These are phyloP conservation scores for Phytophthora cajani DNA, from an alignment of 352 stramenopile genomes.

Conservation along the genomic window DNA sequence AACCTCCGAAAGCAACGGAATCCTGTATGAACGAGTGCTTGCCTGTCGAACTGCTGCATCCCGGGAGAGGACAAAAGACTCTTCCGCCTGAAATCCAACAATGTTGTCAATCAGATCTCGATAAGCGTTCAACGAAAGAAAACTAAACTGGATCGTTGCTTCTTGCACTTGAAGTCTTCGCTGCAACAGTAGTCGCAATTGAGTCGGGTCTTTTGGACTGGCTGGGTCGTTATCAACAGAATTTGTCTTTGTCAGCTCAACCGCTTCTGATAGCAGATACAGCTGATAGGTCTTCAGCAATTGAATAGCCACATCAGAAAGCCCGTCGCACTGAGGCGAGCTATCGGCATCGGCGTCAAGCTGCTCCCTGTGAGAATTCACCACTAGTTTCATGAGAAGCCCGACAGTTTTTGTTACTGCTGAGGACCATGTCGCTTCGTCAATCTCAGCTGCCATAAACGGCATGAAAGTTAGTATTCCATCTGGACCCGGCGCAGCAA, in stretches of 20 bases:
- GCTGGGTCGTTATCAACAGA: slow-evolving; percentile 7
- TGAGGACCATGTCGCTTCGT: slow-evolving; percentile 21
- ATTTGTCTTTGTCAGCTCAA: slow-evolving; percentile 67
- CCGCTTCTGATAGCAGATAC: slow-evolving; percentile 75
- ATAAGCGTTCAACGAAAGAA: slow-evolving; percentile 66
- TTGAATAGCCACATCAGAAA: slow-evolving; percentile 51
- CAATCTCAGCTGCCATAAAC: slow-evolving; percentile 19
- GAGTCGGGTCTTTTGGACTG: slow-evolving; percentile 10
- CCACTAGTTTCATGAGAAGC: slow-evolving; percentile 49
- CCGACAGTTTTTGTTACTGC: slow-evolving; percentile 48
- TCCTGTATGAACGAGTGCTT: slow-evolving; percentile 45
- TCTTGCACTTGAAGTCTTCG: slow-evolving; percentile 73
- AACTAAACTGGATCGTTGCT: slow-evolving; percentile 67
- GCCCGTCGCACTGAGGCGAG: slow-evolving; percentile 6
- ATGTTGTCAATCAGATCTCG: slow-evolving; percentile 58
- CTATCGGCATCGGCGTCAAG: slow-evolving; percentile 17
- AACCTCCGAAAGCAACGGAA: slow-evolving; percentile 68
- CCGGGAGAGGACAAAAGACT: slow-evolving; percentile 46
- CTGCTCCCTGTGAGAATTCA: slow-evolving; percentile 31
- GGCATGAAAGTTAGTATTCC: slow-evolving; percentile 80
- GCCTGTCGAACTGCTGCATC: slow-evolving; percentile 34
- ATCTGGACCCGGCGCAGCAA: slow-evolving; percentile 62
- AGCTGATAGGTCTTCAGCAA: slow-evolving; percentile 82
- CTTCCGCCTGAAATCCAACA: slow-evolving; percentile 57
- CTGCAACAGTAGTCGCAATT: slow-evolving; percentile 15